A percentile compares a stretch with the other conserved stretches of the same genome.
phyloP scores from a whole-genome alignment of 257 asterid genomes.

The Rauvolfia tetraphylla region DNA sequence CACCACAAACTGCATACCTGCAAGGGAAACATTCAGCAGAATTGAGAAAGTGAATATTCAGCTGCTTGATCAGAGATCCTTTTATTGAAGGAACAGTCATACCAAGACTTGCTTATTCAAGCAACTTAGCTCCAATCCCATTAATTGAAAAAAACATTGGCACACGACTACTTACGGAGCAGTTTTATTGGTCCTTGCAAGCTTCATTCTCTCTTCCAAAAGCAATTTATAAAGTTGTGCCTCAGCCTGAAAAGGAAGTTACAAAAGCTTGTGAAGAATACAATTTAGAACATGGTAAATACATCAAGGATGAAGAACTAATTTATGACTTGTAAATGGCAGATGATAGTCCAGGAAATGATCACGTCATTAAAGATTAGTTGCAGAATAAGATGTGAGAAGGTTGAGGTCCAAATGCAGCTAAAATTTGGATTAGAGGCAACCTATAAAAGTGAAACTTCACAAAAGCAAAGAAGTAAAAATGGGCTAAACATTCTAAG shows the following conservation, averaged over 20 bases:
- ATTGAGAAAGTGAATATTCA: neutral
- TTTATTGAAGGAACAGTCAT: neutral
- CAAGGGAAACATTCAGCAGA: slow-evolving; percentile 25
- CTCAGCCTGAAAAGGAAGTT: slow-evolving; percentile 56
- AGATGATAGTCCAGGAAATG: neutral
- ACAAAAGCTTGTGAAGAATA: slow-evolving; percentile 18
- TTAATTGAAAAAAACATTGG: neutral
- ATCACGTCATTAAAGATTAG: neutral
- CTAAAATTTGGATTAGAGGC: neutral
- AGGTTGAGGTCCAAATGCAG: neutral
- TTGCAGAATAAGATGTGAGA: neutral
- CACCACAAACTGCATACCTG: slow-evolving; percentile 97
- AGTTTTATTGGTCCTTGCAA: slow-evolving; percentile 70
- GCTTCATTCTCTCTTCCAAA: slow-evolving; percentile 77
- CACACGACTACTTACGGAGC: slow-evolving; percentile 67
- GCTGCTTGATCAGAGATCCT: neutral
- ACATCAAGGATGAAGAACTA: neutral
- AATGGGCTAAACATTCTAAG: slow-evolving; percentile 2
- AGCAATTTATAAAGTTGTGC: slow-evolving; percentile 65
- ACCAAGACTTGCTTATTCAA: neutral
- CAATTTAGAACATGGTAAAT: neutral
- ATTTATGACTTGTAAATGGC: neutral
- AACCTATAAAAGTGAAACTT: neutral
- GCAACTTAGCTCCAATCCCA: neutral
- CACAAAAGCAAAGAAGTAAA: neutral